Conservation (phyloP, 2,329 filamentous ascomycete species). For the Tricladium varicosporioides region DNA sequence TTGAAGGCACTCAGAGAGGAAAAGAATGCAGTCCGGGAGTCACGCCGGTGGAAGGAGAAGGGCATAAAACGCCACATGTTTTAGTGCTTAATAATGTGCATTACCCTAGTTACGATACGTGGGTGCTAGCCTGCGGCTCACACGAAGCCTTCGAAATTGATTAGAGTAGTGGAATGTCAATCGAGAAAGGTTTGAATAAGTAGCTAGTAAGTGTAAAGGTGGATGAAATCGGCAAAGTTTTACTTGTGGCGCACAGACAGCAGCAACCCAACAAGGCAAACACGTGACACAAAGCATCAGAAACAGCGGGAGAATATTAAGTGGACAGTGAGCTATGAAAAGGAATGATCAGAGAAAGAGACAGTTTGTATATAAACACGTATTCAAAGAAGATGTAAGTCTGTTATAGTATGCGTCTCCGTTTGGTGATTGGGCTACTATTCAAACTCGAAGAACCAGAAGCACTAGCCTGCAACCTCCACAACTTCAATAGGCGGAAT, state of each 20-base stretch:
- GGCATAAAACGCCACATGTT: no score
- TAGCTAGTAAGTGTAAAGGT: background rate
- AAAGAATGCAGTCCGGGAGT: no score
- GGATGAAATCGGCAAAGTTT: background rate
- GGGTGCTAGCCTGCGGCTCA: background rate
- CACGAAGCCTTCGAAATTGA: background rate
- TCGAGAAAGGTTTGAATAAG: background rate
- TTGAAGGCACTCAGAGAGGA: no score
- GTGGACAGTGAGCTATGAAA: background rate
- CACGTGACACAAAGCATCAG: background rate
- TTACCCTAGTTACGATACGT: no score
- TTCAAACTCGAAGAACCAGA: conserved; percentile 5
- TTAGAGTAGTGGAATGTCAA: background rate
- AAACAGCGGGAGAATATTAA: background rate
- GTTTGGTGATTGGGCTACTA: conserved; percentile 9
- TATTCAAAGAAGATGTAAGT: background rate
- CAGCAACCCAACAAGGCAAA: background rate
- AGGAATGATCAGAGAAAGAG: background rate
- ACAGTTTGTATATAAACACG: background rate
- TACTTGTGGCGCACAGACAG: background rate
- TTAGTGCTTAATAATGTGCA: no score
- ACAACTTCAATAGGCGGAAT: conserved; percentile 11
- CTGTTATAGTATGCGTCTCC: background rate
- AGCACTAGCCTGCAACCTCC: conserved; percentile 13
- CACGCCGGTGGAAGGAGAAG: no score